These are phyloP conservation scores for Sporodiniella umbellata DNA, from an alignment of 371 early-diverging fungal genomes.

Conservation along the genomic window DNA sequence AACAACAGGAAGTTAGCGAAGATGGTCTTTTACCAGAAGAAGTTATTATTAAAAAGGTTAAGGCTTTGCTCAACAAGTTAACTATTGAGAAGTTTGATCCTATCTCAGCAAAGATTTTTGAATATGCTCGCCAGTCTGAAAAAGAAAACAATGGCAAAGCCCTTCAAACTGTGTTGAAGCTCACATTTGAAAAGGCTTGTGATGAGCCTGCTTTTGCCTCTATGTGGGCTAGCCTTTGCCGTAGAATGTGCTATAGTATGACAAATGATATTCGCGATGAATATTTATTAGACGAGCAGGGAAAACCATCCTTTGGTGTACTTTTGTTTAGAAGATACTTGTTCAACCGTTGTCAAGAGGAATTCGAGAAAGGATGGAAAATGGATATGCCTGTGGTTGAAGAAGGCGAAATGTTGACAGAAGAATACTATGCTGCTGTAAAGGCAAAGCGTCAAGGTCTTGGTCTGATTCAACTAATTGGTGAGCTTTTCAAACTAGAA, in stretches of 20 bases:
- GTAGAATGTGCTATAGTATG: slow-evolving; percentile 60
- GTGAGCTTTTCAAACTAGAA: slow-evolving; percentile 87
- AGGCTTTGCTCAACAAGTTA: slow-evolving; percentile 90
- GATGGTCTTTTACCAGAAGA: slow-evolving; percentile 57
- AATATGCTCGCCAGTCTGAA: slow-evolving; percentile 64
- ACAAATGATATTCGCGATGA: slow-evolving; percentile 55
- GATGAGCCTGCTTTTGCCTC: slow-evolving; percentile 88
- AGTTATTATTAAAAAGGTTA: slow-evolving; percentile 73
- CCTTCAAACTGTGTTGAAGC: slow-evolving; percentile 73
- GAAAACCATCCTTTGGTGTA: slow-evolving; percentile 57
- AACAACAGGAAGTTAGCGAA: slow-evolving; percentile 10
- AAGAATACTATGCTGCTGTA: slow-evolving; percentile 79
- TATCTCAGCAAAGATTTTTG: slow-evolving; percentile 79
- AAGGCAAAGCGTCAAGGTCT: slow-evolving; percentile 94
- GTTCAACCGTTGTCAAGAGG: slow-evolving; percentile 87
- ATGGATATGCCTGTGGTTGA: slow-evolving; percentile 52
- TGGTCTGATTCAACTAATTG: slow-evolving; percentile 90
- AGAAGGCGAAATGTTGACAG: slow-evolving; percentile 56
- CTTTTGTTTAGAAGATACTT: slow-evolving; percentile 86
- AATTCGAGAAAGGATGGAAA: slow-evolving; percentile 87
- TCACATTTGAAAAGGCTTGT: slow-evolving; percentile 92
- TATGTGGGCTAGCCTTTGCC: slow-evolving; percentile 89
- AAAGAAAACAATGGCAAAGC: slow-evolving; percentile 69
- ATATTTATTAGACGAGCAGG: slow-evolving; percentile 42
- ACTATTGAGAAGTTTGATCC: slow-evolving; percentile 91